Evolutionary conservation across 2,329 filamentous ascomycete species (phyloP).

Genomic region (Coniochaeta sp.): DNA sequence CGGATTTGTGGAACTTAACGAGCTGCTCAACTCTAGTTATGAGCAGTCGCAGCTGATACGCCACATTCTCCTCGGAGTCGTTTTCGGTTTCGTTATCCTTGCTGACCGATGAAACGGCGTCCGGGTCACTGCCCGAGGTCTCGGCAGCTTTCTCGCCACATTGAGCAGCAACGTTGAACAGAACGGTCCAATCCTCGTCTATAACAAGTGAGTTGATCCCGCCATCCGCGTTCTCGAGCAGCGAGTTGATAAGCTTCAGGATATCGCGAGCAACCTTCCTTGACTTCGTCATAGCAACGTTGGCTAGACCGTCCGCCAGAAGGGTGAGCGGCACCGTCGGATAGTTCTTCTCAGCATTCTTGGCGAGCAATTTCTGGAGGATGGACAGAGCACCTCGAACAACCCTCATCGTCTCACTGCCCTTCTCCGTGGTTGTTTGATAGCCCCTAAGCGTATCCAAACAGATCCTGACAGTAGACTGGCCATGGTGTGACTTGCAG

Average conservation of each 20-base stretch:
- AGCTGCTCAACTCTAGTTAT: constrained; percentile 42
- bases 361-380: constrained; percentile 54
- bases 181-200: constrained; percentile 58
- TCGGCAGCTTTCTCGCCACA: constrained; percentile 35
- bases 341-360: constrained; percentile 51
- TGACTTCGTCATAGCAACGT: constrained; percentile 37
- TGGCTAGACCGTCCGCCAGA: constrained; percentile 49
- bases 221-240: constrained; percentile 45
- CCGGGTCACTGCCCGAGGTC: constrained; percentile 10
- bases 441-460: constrained; percentile 52
- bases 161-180: constrained; percentile 50
- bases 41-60: constrained; percentile 35
- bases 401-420: constrained; percentile 46
- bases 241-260: constrained; percentile 44
- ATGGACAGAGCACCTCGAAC: constrained; percentile 57
- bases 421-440: constrained; percentile 18
- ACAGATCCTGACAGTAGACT: constrained; percentile 58
- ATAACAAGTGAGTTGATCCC: constrained; percentile 47
- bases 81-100: constrained; percentile 21
- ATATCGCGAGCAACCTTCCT: constrained; percentile 37
- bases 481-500: constrained; percentile 66
- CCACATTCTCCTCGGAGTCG: constrained; percentile 26
- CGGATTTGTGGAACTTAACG: constrained; percentile 33
- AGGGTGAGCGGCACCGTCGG: constrained; percentile 51
- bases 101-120: constrained; percentile 13